phyloP scores from a whole-genome alignment of 176 grass and related monocot species.

The Dactylis glomerata region DNA sequence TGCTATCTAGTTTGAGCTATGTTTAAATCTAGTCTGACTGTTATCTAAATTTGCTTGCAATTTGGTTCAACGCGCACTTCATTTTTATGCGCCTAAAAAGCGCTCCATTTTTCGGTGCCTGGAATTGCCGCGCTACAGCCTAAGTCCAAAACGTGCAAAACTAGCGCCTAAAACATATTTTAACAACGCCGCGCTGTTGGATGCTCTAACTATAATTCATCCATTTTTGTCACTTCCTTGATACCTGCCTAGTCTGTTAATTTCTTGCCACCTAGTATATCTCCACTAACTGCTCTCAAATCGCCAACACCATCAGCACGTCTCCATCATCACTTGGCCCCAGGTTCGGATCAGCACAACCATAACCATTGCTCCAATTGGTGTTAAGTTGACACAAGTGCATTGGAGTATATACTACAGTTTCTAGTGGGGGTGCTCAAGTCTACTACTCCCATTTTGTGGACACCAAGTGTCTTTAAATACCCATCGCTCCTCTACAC shows the following conservation, averaged over 20 bases:
- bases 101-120: too few species aligned
- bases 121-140: too few species aligned
- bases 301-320: neutral
- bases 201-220: neutral
- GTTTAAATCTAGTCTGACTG: too few species aligned
- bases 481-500: slow-evolving; percentile 19
- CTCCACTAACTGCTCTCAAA: neutral
- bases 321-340: neutral
- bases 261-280: neutral
- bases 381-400: neutral
- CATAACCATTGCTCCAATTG: neutral
- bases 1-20: too few species aligned
- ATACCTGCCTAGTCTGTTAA: neutral
- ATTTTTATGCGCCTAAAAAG: too few species aligned
- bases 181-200: too few species aligned
- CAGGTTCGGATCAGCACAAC: neutral
- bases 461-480: slow-evolving; percentile 35
- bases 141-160: too few species aligned
- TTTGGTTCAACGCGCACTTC: too few species aligned
- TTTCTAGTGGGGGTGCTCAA: neutral
- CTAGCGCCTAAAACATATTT: too few species aligned
- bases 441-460: neutral
- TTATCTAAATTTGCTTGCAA: too few species aligned
- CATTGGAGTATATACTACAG: neutral
- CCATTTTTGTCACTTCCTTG: neutral